Conservation (phyloP, 192 early-diverging fungal genomes). For the Podila minutissima region DNA sequence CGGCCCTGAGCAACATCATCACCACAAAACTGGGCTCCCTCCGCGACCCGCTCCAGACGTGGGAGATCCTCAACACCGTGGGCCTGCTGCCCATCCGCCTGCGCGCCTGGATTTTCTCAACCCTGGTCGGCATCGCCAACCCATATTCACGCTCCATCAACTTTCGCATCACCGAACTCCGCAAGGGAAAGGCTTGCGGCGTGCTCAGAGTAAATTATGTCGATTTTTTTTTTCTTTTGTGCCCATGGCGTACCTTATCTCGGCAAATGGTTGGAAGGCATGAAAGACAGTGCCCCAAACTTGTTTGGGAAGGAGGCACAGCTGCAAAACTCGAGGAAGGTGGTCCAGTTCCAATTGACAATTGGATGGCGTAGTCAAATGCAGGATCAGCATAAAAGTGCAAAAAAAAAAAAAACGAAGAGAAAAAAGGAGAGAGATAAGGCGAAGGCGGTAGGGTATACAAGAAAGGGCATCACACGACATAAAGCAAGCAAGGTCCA, state of each 20-base stretch:
- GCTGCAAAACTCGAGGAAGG: too few relatives aligned
- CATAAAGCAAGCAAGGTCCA: background rate
- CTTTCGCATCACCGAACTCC: conserved; percentile 61
- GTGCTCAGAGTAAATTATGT: conserved; percentile 57
- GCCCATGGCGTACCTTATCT: too few relatives aligned
- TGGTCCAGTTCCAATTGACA: too few relatives aligned
- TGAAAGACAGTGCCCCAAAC: too few relatives aligned
- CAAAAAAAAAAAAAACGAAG: background rate
- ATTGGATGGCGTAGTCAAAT: too few relatives aligned
- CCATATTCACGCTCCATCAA: conserved; percentile 60
- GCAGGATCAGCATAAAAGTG: background rate
- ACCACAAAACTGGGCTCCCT: conserved; percentile 27
- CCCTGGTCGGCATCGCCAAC: conserved; percentile 52
- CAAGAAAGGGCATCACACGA: conserved; percentile 9
- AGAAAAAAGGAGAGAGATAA: background rate
- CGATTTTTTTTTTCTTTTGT: background rate
- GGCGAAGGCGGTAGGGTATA: background rate
- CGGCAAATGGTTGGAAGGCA: too few relatives aligned
- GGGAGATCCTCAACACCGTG: conserved; percentile 54
- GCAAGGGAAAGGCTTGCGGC: conserved; percentile 60
- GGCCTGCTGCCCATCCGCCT: conserved; percentile 49
- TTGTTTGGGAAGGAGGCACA: too few relatives aligned
- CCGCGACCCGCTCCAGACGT: conserved; percentile 53
- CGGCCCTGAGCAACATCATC: conserved; percentile 13
- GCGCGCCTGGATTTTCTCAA: conserved; percentile 57